phyloP scores from a whole-genome alignment of 202 grass and related monocot species.

The Tripidium arundinaceum region DNA sequence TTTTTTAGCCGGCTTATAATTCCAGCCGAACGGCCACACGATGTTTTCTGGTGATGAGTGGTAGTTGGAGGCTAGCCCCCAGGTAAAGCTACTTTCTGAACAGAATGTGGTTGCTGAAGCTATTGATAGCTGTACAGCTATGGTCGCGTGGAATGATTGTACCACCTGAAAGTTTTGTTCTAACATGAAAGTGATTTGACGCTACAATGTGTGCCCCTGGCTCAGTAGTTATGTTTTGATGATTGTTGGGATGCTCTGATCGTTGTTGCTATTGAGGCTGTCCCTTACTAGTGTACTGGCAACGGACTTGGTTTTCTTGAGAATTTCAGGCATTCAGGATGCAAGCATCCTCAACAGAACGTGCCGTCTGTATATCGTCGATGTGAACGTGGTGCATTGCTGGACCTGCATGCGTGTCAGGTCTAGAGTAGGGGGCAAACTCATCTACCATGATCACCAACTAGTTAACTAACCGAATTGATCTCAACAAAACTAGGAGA shows the following conservation, averaged over 20 bases:
- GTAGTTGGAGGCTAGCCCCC: conserved; percentile 23
- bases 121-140: conserved; percentile 21
- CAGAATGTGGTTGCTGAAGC: conserved; percentile 15
- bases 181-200: background rate
- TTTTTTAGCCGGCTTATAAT: too few species aligned
- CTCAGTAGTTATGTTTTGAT: background rate
- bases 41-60: conserved; percentile 16
- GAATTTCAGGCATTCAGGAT: background rate
- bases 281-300: background rate
- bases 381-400: too few species aligned
- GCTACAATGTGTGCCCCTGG: background rate
- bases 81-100: conserved; percentile 5
- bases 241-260: background rate
- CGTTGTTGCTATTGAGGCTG: background rate
- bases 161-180: conserved; percentile 4
- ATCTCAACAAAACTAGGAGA: too few species aligned
- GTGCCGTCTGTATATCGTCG: too few species aligned
- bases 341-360: background rate
- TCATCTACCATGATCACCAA: too few species aligned
- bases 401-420: background rate
- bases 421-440: too few species aligned
- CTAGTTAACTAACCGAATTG: too few species aligned
- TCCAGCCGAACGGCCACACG: too few species aligned
- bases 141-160: background rate
- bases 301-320: background rate